Conservation (phyloP, 805 yeast species). For the Wickerhamomyces strasburgensis region DNA sequence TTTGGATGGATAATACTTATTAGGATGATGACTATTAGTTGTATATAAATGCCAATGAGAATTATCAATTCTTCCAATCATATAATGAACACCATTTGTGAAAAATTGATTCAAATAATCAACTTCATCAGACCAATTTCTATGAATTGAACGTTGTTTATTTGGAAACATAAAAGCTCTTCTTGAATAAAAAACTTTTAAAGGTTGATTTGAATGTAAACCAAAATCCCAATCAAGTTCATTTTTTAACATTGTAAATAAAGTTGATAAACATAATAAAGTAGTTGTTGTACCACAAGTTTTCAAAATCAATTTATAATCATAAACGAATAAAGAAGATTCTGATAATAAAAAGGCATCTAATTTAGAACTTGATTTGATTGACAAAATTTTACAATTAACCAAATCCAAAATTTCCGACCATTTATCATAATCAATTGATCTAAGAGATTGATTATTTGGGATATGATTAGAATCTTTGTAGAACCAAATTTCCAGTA, state of each 20-base stretch:
- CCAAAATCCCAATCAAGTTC: slow-evolving; percentile 39
- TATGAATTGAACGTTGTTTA: slow-evolving; percentile 74
- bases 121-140: slow-evolving; percentile 81
- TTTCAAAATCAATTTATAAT: slow-evolving; percentile 79
- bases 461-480: slow-evolving; percentile 36
- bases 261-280: slow-evolving; percentile 62
- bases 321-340: slow-evolving; percentile 83
- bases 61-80: slow-evolving; percentile 74
- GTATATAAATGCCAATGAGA: slow-evolving; percentile 91
- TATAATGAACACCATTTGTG: slow-evolving; percentile 54
- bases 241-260: slow-evolving; percentile 47
- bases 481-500: slow-evolving; percentile 86
- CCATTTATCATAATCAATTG: slow-evolving; percentile 65
- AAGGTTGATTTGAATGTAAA: slow-evolving; percentile 34
- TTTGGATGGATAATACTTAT: slow-evolving; percentile 1
- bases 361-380: slow-evolving; percentile 56
- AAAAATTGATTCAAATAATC: slow-evolving; percentile 62
- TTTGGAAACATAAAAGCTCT: slow-evolving; percentile 91
- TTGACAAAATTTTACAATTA: slow-evolving; percentile 83
- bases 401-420: slow-evolving; percentile 71
- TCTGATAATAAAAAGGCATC: slow-evolving; percentile 88
- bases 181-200: slow-evolving; percentile 81
- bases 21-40: slow-evolving; percentile 37
- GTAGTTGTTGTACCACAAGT: slow-evolving; percentile 98
- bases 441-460: slow-evolving; percentile 49